Evolutionary conservation across 306 rosid genomes (phyloP), one percentile per base, ranked within the genome.

Genomic region (Prunus fruticosa): DNA sequence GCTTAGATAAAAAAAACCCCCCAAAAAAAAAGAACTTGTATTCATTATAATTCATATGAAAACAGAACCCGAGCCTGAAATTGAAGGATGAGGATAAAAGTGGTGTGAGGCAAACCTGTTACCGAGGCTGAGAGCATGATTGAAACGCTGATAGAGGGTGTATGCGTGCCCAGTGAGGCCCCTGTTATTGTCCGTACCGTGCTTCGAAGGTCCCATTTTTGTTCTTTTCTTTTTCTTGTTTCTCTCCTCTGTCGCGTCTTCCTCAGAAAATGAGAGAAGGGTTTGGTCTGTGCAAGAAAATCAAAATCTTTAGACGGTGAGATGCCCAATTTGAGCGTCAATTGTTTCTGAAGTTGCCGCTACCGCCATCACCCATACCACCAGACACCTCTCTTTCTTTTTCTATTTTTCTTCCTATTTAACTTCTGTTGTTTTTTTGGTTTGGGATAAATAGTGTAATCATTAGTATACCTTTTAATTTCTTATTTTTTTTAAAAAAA

Each of bases 121-220:
- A 53, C 98, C 98, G 8, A 93, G 91, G 82, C 74, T 88, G 64
- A 91, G 88, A 25, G 93, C 86, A 50, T 91, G 86, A 51, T 78
- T 86, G 77, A 93, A 92, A 72, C 98, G 98, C 22, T 84, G 86
- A 72, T 86, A 96, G 79, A 90, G 93, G 73, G 85, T 87, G 71
- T 72, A 78, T 32, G 82, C 64, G 30, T 84, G 96, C 34, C 77
- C 78, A 66, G 65, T 82, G 77, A 88, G 78, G 68, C 76, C 25
- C 7, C 87, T 85, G 32, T 74, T 82, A 69, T 66, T 79, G 47
- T 82, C 89, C 25, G 80, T 70, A 62, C 90, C 69, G 63, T 80
- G 81, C 79, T 83, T 86, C 25, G 80, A 73, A 34, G 91, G 72
- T 82, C 85, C 79, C 91, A 87, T 89, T 46, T 61, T 67, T 13